Base-by-base conservation (phyloP, 106 monocot species). In the Allium cepa region DNA sequence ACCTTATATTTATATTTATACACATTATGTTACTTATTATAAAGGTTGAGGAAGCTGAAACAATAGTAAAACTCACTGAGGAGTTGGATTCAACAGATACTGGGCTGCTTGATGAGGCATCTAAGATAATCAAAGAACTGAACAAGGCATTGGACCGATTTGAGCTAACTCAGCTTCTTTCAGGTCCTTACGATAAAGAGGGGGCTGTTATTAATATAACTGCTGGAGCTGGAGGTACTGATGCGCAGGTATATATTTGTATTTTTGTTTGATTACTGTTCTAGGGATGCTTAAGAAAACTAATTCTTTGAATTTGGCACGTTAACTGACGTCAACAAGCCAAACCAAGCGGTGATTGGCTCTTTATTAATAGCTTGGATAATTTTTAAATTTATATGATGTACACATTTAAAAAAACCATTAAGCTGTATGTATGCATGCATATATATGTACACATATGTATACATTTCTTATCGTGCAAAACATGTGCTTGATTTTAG, bases 181-280 rank as follows among this genome's bases (percentile, higher is more conserved):
- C 92, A 46, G 92, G 97, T 9, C 97, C 92, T 50, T 99, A 99
- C 71, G 97, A 99, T 73, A 99, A 93, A 73, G 93, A 99, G 78
- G 97, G 97, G 17, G 92, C 90, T 72, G 80, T 87, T 57, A 63
- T 99, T 67, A 93, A 87, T 66, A 87, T 92, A 11, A 85, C 84
- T 69, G 97, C 97, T 67, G 97, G 97, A 72, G 97, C 92, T 75
- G 97, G 92, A 52, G 97, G 97, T 76, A 99, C 97, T 27, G 97
- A 99, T 85, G 97, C 97, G 58, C 97, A 99, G 92, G 97, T 99
- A 79, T 53, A 53, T 53, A 53, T 53, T 10, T 53, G 1, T 53
- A 53, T 53, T 0, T 53, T 0, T 53, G 13, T 53, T 10, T 53
- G 52, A 13, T 10, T 10, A 53, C 0, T 53, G 0, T 13, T 0